These are phyloP conservation scores for Cordyceps tenuipes DNA, from an alignment of 2,329 filamentous ascomycete genomes.

Conservation along the genomic window DNA sequence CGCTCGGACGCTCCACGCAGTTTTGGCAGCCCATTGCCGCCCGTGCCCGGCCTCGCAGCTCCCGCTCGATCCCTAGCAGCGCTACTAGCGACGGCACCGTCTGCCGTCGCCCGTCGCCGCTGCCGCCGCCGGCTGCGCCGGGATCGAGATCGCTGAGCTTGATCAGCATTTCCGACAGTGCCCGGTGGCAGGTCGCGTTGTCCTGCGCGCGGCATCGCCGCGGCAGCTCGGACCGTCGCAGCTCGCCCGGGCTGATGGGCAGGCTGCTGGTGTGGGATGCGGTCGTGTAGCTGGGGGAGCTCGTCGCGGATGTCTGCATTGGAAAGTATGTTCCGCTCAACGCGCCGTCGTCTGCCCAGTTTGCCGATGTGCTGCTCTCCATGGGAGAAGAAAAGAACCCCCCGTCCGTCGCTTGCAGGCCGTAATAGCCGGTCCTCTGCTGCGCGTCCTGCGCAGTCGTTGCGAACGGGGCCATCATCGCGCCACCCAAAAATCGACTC, in stretches of 20 bases:
- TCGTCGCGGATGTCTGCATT: neutral
- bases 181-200: neutral
- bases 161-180: neutral
- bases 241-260: neutral
- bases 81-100: neutral
- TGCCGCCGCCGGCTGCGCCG: no score
- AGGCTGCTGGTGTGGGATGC: neutral
- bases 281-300: neutral
- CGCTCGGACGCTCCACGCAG: neutral
- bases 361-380: no score
- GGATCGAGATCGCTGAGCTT: neutral
- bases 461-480: neutral
- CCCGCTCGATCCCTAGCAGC: neutral
- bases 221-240: neutral
- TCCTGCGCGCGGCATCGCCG: neutral
- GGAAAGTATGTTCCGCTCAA: no score
- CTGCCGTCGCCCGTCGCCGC: no score
- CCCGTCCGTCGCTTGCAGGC: no score
- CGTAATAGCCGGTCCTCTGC: no score
- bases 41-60: neutral
- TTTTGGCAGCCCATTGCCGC: neutral
- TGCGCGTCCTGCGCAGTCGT: no score
- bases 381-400: no score
- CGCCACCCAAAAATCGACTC: neutral
- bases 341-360: no score